These are phyloP conservation scores for Juglanconis juglandina DNA, from an alignment of 2,329 filamentous ascomycete genomes.

Conservation along the genomic window DNA sequence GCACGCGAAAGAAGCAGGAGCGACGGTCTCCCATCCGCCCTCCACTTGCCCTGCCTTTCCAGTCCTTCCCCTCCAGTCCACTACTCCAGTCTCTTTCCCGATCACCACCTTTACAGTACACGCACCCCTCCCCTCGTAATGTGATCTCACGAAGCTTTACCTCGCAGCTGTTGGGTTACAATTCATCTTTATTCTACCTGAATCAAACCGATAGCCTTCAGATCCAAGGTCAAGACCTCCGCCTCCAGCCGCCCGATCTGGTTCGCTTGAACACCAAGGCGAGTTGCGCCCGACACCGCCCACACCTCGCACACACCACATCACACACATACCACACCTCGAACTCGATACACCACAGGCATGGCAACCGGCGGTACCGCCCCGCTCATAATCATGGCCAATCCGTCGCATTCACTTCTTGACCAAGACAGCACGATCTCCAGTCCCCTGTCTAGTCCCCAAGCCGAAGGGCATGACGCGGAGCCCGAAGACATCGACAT, in stretches of 20 bases:
- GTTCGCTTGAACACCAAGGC: neutral
- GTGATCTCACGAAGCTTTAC: slow-evolving; percentile 10
- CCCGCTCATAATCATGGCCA: slow-evolving; percentile 46
- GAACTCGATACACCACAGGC: neutral
- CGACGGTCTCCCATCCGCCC: neutral
- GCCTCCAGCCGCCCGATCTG: neutral
- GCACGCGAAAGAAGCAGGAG: neutral
- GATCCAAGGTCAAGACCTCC: neutral
- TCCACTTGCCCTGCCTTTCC: neutral
- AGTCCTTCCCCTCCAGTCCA: slow-evolving; percentile 6
- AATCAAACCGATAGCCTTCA: neutral
- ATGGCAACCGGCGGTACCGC: slow-evolving; percentile 53
- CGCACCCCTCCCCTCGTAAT: neutral
- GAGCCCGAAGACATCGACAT: slow-evolving; percentile 58
- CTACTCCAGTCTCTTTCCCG: neutral
- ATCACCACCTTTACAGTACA: neutral
- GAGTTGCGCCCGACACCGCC: slow-evolving; percentile 12
- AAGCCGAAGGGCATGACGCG: slow-evolving; percentile 65
- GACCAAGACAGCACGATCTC: slow-evolving; percentile 70
- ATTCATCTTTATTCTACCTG: neutral
- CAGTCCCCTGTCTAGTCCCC: slow-evolving; percentile 81
- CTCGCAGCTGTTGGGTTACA: slow-evolving; percentile 7
- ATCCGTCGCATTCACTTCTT: slow-evolving; percentile 44
- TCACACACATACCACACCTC: neutral
- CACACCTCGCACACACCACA: neutral